Evolutionary conservation across 2,329 filamentous ascomycete species (phyloP).

Genomic region (Metarhizium rileyi): DNA sequence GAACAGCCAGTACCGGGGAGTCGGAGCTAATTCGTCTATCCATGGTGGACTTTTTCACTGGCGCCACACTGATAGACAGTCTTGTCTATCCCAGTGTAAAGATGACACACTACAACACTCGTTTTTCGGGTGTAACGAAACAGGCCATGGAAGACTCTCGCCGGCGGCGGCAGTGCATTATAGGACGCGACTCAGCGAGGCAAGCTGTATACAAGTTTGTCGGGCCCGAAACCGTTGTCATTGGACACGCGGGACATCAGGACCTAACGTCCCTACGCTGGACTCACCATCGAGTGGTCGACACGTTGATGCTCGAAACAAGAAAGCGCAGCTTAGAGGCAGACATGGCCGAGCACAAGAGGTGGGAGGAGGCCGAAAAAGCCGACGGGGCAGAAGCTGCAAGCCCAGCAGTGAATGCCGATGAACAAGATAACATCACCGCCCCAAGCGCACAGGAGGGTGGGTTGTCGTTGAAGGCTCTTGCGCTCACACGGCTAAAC

Average conservation of each 20-base stretch:
- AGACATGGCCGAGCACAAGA: slow-evolving; percentile 4
- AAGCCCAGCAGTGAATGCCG: not conserved
- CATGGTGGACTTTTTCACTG: slow-evolving; percentile 40
- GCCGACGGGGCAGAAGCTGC: slow-evolving; percentile 6
- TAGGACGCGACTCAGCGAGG: slow-evolving; percentile 32
- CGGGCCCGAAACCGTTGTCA: slow-evolving; percentile 34
- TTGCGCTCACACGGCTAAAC: slow-evolving; percentile 26
- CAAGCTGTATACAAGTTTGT: slow-evolving; percentile 33
- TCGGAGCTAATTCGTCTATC: slow-evolving; percentile 42
- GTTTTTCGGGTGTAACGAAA: slow-evolving; percentile 37
- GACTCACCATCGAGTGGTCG: slow-evolving; percentile 35
- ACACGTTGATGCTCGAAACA: slow-evolving; percentile 30
- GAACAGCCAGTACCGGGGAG: slow-evolving; percentile 32
- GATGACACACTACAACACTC: slow-evolving; percentile 40
- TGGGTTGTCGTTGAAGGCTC: slow-evolving; percentile 29
- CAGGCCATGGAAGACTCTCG: slow-evolving; percentile 27
- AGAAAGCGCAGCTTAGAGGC: slow-evolving; percentile 8
- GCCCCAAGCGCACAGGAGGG: slow-evolving; percentile 5
- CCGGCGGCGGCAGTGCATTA: slow-evolving; percentile 22
- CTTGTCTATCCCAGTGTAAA: slow-evolving; percentile 36
- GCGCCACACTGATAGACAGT: slow-evolving; percentile 36
- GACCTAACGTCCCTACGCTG: slow-evolving; percentile 37
- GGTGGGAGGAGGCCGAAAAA: not conserved
- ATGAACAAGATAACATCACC: not conserved
- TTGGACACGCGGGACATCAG: slow-evolving; percentile 33